Evolutionary conservation across 176 grass and related monocot species (phyloP), one percentile per base, ranked within the genome.

Genomic region (Oryza glaberrima): DNA sequence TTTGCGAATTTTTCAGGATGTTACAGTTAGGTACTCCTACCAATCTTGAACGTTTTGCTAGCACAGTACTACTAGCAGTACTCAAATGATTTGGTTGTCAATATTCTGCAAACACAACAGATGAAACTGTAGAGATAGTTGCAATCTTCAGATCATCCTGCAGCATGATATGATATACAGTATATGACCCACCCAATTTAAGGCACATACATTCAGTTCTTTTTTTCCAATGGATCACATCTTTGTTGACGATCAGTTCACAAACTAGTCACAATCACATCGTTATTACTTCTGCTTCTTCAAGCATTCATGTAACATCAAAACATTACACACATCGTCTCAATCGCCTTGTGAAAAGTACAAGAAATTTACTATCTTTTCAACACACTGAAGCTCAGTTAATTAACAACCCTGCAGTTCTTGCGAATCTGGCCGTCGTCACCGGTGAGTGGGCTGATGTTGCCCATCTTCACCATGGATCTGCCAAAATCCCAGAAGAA

Each of bases 391-490:
- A n/a, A 89, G 32, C 88, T 91, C 41, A 90, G 45, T 95, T 93
- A 4, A 30, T 95, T 93, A 4, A 30, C 73, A 82, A 85, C 86
- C 77, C 86, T 89, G 81, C 91, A 96, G 77, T 89, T 91, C 68
- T 75, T 79, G 63, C 94, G 88, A 67, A 96, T 65, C 80, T 96
- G 49, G 1, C 94, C 84, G n/a, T 69, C 77, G 9, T 85, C 77
- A 0, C 87, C 93, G n/a, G 77, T 90, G 63, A 93, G 85, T 0
- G 95, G 87, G 10, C 70, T 81, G 15, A 93, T 92, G 70, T 79
- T 93, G 11, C 95, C 93, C 95, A 98, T 95, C 82, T 91, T 98
- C 61, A 95, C 30, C 88, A 98, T 98, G 56, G 95, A 95, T 34
- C 51, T 71, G 8, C 9, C 73, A 30, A 98, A 98, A 76, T 98